phyloP scores from a whole-genome alignment of 805 yeast genomes.

The Hanseniaspora occidentalis region DNA sequence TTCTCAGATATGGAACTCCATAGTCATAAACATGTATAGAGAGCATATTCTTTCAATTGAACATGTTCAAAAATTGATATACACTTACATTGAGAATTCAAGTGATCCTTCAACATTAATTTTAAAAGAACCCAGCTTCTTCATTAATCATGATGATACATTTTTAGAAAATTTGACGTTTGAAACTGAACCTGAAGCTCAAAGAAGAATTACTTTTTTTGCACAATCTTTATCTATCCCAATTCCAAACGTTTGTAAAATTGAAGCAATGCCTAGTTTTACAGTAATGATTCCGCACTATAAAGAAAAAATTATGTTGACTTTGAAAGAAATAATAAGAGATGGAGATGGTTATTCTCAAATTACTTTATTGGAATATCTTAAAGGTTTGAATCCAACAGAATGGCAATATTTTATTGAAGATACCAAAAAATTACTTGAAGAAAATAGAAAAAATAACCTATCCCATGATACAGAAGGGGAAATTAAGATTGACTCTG shows the following conservation, averaged over 20 bases:
- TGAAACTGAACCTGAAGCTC: conserved; percentile 97
- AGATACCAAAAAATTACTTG: conserved; percentile 90
- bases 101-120: no score
- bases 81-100: conserved; percentile 96
- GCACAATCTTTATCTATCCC: conserved; percentile 99
- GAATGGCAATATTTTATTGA: conserved; percentile 97
- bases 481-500: no score
- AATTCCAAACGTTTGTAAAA: conserved; percentile 96
- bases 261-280: conserved; percentile 98
- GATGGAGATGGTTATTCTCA: conserved; percentile 96
- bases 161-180: no score
- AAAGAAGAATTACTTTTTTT: conserved; percentile 97
- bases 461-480: no score
- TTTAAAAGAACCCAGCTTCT: conserved; percentile 96
- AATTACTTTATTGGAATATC: conserved; percentile 84
- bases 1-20: conserved; percentile 98
- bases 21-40: conserved; percentile 98
- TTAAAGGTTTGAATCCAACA: conserved; percentile 88
- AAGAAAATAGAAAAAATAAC: no score
- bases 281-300: conserved; percentile 95
- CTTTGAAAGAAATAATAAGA: conserved; percentile 87
- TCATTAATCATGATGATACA: conserved; percentile 92
- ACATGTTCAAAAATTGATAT: conserved; percentile 92
- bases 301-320: conserved; percentile 82
- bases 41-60: conserved; percentile 96